Percentiles rank a stretch among this genome's conserved stretches.
Evolutionary conservation across 441 rosid genomes (phyloP).

Genomic region (Aquilaria agallochum): DNA sequence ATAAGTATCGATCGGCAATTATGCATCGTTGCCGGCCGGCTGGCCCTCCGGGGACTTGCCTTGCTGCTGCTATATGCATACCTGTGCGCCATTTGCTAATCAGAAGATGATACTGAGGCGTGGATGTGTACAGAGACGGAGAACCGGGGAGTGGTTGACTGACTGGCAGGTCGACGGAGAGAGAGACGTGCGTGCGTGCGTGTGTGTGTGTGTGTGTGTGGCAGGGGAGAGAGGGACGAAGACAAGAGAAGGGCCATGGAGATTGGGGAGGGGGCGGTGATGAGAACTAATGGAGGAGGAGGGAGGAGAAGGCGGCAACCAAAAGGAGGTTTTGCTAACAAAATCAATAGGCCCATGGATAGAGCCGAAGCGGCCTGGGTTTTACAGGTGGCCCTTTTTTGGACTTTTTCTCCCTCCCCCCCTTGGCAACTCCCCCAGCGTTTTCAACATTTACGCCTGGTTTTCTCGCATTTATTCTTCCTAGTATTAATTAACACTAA

Average conservation of each 20-base stretch:
- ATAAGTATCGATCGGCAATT: no score
- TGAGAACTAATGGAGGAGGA: no score
- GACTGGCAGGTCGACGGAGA: neutral
- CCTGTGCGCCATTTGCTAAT: neutral
- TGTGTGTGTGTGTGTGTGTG: no score
- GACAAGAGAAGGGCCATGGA: constrained; percentile 20
- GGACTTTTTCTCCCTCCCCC: constrained; percentile 18
- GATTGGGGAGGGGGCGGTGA: neutral
- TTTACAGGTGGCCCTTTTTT: constrained; percentile 24
- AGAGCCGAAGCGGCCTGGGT: constrained; percentile 35
- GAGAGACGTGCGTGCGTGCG: neutral
- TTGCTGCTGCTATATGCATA: neutral
- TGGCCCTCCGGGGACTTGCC: no score
- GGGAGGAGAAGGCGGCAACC: constrained; percentile 20
- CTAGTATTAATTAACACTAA: neutral
- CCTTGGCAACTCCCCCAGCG: neutral
- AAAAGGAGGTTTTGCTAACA: constrained; percentile 7
- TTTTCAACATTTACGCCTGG: neutral
- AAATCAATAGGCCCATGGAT: constrained; percentile 18
- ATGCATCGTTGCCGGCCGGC: neutral
- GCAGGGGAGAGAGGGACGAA: neutral
- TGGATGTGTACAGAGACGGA: neutral
- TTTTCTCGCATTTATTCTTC: neutral
- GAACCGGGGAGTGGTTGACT: neutral
- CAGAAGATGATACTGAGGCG: neutral